Evolutionary conservation across 2,329 filamentous ascomycete genomes (phyloP).

Genomic region (Leptographium procerum): DNA sequence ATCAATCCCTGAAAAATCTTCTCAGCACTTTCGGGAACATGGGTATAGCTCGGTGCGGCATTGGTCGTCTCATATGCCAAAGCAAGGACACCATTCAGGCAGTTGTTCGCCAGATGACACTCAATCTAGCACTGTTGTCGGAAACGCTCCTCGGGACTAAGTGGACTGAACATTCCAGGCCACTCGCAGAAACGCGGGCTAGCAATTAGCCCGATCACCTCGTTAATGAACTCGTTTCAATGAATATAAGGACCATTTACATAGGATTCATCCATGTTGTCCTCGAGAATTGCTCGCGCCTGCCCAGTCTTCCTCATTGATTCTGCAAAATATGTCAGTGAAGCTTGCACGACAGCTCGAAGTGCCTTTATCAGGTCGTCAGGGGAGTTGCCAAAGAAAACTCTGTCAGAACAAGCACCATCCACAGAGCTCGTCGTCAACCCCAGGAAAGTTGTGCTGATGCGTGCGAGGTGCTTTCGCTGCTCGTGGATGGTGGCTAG

Average conservation of each 20-base stretch:
- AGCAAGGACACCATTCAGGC: constrained; percentile 12
- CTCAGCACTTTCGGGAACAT: constrained; percentile 13
- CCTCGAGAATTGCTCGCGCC: neutral
- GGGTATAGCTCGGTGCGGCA: constrained; percentile 13
- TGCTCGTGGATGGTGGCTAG: constrained; percentile 10
- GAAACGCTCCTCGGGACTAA: constrained; percentile 23
- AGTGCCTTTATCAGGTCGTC: constrained; percentile 26
- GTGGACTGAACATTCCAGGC: constrained; percentile 23
- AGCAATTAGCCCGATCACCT: constrained; percentile 18
- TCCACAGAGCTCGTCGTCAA: constrained; percentile 17
- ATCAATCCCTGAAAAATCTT: constrained; percentile 10
- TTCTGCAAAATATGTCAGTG: constrained; percentile 32
- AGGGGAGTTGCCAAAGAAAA: constrained; percentile 12
- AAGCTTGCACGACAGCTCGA: constrained; percentile 44
- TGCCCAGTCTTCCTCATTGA: neutral
- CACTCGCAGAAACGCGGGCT: constrained; percentile 22
- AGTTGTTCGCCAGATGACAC: constrained; percentile 11
- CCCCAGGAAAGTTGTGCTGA: constrained; percentile 16
- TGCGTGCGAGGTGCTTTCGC: constrained; percentile 18
- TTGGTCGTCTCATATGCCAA: constrained; percentile 10
- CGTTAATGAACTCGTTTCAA: constrained; percentile 11
- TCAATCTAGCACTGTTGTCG: constrained; percentile 21
- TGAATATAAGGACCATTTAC: constrained; percentile 1
- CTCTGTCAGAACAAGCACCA: constrained; percentile 16
- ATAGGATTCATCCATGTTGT: neutral